Percentiles rank a stretch among this genome's conserved stretches.
These are phyloP conservation scores for Colletotrichum horii DNA, from an alignment of 2,329 filamentous ascomycete species.

Conservation along the genomic window DNA sequence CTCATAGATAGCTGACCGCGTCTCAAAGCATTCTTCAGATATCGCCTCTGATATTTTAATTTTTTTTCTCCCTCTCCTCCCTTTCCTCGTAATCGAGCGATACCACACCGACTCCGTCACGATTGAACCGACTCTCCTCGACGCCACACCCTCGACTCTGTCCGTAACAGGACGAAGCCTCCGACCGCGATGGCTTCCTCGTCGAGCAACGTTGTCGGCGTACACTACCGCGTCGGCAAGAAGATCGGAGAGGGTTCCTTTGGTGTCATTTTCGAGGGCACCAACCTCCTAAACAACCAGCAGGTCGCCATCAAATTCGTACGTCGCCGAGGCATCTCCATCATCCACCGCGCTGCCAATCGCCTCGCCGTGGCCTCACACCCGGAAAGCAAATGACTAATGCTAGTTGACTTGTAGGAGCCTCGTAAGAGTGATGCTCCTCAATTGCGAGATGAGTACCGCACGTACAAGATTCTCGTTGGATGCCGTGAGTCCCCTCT, in stretches of 20 bases:
- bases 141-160: constrained; percentile 4
- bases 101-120: not conserved
- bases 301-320: constrained; percentile 99
- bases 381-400: constrained; percentile 1
- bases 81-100: not conserved
- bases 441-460: constrained; percentile 96
- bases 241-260: constrained; percentile 99
- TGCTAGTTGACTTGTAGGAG: constrained; percentile 65
- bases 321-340: constrained; percentile 44
- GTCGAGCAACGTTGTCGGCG: constrained; percentile 96
- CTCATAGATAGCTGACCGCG: constrained; percentile 16
- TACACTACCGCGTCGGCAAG: constrained; percentile 98
- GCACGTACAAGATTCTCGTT: constrained; percentile 99
- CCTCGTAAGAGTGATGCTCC: constrained; percentile 98
- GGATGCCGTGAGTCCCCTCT: constrained; percentile 84
- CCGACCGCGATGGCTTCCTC: constrained; percentile 75
- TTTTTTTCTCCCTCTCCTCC: not conserved
- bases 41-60: not conserved
- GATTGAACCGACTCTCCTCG: constrained; percentile 2
- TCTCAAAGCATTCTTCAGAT: constrained; percentile 3
- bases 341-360: not conserved
- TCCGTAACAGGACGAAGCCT: constrained; percentile 27
- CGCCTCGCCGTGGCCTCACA: not conserved
- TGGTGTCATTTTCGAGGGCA: constrained; percentile 98
- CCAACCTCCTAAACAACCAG: constrained; percentile 98